Conservation (phyloP, 768 basidiomycete genomes). For the Cyclocybe aegerita region DNA sequence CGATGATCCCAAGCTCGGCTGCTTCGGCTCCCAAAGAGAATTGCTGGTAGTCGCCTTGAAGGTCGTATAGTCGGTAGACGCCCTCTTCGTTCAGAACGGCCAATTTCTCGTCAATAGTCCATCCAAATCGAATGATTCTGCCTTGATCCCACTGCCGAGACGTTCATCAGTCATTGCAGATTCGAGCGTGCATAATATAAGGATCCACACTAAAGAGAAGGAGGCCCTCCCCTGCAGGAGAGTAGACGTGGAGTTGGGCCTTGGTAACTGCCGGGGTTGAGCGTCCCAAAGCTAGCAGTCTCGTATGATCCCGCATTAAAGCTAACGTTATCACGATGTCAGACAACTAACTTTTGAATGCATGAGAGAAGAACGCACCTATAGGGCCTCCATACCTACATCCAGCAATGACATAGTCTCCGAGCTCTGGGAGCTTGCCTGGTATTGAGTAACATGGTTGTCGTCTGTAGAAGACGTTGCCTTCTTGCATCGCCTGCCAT, state of each 20-base stretch:
- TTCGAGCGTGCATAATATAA: constrained; percentile 5
- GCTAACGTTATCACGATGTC: constrained; percentile 44
- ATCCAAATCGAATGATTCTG: constrained; percentile 79
- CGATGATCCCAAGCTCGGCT: constrained; percentile 77
- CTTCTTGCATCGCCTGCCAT: constrained; percentile 92
- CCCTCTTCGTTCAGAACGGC: constrained; percentile 92
- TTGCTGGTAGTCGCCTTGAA: constrained; percentile 84
- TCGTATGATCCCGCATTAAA: constrained; percentile 81
- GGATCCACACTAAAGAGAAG: constrained; percentile 71
- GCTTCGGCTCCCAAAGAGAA: constrained; percentile 83
- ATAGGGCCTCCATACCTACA: constrained; percentile 89
- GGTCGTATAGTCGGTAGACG: constrained; percentile 84
- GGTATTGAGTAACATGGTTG: constrained; percentile 82
- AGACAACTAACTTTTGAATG: background rate
- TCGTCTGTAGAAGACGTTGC: constrained; percentile 83
- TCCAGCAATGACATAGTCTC: constrained; percentile 77
- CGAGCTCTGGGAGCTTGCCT: constrained; percentile 75
- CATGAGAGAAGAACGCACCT: constrained; percentile 42
- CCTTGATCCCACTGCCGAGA: constrained; percentile 84
- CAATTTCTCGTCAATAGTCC: constrained; percentile 81
- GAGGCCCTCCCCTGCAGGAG: constrained; percentile 76
- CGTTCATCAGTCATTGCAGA: constrained; percentile 13
- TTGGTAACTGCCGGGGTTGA: constrained; percentile 58
- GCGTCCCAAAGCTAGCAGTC: constrained; percentile 71
- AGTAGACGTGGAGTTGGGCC: constrained; percentile 85